A percentile compares a stretch with the other conserved stretches of the same genome.
These are phyloP conservation scores for Mucor velutinosus DNA, from an alignment of 371 early-diverging fungal genomes.

Conservation along the genomic window DNA sequence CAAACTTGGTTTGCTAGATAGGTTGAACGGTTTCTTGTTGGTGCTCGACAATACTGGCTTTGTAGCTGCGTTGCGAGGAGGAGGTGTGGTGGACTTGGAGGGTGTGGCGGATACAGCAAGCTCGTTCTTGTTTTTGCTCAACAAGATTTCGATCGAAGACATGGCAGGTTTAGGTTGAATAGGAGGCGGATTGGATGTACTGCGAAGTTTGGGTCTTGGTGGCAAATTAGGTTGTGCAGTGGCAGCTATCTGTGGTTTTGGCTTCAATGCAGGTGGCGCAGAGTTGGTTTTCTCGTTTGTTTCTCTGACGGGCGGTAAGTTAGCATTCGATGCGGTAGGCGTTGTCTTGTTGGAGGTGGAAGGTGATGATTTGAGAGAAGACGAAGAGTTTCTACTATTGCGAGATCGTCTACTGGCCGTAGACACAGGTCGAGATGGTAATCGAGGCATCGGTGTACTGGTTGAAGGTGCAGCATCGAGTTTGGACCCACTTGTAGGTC, in stretches of 20 bases:
- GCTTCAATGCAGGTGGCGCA: conserved; percentile 28
- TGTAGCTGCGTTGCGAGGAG: not conserved
- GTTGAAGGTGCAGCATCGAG: conserved; percentile 19
- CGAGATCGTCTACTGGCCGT: conserved; percentile 25
- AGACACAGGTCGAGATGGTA: conserved; percentile 44
- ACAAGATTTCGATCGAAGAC: conserved; percentile 11
- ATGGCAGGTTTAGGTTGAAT: conserved; percentile 25
- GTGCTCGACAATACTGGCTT: not conserved
- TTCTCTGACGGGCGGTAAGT: not conserved
- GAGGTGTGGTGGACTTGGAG: not conserved
- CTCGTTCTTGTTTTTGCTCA: not conserved
- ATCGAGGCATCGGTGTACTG: conserved; percentile 38
- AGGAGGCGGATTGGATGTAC: conserved; percentile 32
- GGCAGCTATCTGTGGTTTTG: conserved; percentile 26
- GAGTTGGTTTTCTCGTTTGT: conserved; percentile 5
- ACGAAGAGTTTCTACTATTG: not conserved
- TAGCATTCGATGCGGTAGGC: not conserved
- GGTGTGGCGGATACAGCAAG: not conserved
- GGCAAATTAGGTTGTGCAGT: conserved; percentile 21
- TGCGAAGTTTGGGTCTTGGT: conserved; percentile 29
- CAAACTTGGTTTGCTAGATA: conserved; percentile 4
- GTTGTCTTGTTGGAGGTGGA: not conserved
- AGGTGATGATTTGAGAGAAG: not conserved
- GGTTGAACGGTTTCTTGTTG: not conserved
- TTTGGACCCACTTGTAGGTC: not conserved